Evolutionary conservation across 2,329 filamentous ascomycete genomes (phyloP), one percentile per base, ranked within the genome.

Genomic region (Xylaria sp.): DNA sequence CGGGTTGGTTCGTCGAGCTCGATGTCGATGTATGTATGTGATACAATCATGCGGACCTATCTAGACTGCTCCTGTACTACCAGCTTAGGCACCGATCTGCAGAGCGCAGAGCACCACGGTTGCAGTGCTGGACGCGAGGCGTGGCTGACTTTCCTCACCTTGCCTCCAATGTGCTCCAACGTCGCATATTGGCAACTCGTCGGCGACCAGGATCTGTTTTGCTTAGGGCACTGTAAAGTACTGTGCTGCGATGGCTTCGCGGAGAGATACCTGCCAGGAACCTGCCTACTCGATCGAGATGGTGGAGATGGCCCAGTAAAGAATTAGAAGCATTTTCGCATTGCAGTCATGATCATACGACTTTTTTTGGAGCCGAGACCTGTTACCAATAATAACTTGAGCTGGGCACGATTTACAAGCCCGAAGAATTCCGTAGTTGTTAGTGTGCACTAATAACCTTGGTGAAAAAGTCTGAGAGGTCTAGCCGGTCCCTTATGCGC

Each of bases 281-380:
- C 42, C 42, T 47, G 42, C 17, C 42, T 47, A 2, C 48, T 24
- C 24, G 58, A 24, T 56, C 12, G 47, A 61, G 45, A 42, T 45
- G 21, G 61, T 68, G 61, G 57, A 61, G 61, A 53, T 60, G 61
- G 53, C 27, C 65, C 68, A 69, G 58, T 69, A 50, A 68, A 54
- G 58, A 61, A 66, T 45, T 36, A 58, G 53, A 56, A 58, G 48
- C 30, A 30, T 65, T 65, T 61, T 68, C 58, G 63, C 39, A 59
- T 24, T 58, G 62, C 65, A 64, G 61, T 64, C 21, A 61, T 47
- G 1, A 70, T 71, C 69, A 36, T 71, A 71, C 68, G 69, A 71
- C 62, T 71, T 71, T 69, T 70, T 61, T 64, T 68, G 68, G 64
- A 61, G 61, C 65, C 67, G 54, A 24, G 61, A 60, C 53, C 12